These are phyloP conservation scores for Colletotrichum shisoi DNA, from an alignment of 2,329 filamentous ascomycete species.

Conservation along the genomic window DNA sequence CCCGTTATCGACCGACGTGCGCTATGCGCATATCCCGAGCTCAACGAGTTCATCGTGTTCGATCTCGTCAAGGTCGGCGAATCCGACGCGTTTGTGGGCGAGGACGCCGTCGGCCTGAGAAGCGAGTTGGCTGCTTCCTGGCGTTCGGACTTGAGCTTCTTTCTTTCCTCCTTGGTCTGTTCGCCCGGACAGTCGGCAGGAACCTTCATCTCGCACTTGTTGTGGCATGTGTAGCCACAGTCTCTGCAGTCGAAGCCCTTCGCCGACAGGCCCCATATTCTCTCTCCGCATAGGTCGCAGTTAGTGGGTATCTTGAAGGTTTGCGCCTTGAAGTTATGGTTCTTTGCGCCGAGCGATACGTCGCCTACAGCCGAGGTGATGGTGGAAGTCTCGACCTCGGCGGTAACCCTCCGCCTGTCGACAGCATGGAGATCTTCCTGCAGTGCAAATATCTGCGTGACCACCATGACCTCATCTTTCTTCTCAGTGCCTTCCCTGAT, in stretches of 20 bases:
- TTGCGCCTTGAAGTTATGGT: constrained; percentile 98
- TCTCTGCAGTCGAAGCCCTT: constrained; percentile 97
- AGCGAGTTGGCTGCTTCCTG: constrained; percentile 78
- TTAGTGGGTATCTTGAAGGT: constrained; percentile 99
- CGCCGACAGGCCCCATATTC: constrained; percentile 95
- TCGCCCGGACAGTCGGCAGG: constrained; percentile 95
- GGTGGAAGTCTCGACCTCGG: constrained; percentile 91
- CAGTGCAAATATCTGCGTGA: constrained; percentile 80
- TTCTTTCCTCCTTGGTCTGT: constrained; percentile 91
- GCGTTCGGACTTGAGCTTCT: constrained; percentile 86
- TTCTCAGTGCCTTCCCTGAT: constrained; percentile 86
- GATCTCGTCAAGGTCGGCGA: constrained; percentile 75
- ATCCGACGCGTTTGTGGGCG: constrained; percentile 61
- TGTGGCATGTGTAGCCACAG: constrained; percentile 97
- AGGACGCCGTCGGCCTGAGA: constrained; percentile 53
- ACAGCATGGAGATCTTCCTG: constrained; percentile 86
- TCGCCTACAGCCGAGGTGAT: constrained; percentile 93
- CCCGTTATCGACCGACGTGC: constrained; percentile 79
- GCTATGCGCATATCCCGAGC: constrained; percentile 84
- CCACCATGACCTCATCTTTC: constrained; percentile 85
- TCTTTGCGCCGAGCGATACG: constrained; percentile 88
- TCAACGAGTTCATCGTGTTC: constrained; percentile 89
- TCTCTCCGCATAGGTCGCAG: constrained; percentile 93
- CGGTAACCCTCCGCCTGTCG: constrained; percentile 83
- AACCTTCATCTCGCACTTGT: constrained; percentile 99